Evolutionary conservation across 208 protist genomes (phyloP).

Genomic region (Histomonas meleagridis): DNA sequence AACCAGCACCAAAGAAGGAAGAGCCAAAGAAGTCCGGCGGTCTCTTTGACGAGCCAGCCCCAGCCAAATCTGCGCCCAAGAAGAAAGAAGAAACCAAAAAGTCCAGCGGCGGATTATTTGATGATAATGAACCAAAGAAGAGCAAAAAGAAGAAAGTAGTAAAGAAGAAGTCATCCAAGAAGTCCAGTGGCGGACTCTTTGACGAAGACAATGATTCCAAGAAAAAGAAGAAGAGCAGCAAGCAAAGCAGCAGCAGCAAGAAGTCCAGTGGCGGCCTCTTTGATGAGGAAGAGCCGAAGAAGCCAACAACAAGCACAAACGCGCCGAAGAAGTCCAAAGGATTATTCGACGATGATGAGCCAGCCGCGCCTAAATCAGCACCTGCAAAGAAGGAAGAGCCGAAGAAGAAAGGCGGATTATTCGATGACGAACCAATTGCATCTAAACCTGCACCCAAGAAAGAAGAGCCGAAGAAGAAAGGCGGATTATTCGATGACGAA

Average conservation of each 20-base stretch:
- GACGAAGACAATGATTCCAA: neutral
- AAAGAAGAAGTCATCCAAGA: neutral
- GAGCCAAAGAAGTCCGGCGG: neutral
- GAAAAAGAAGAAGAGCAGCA: neutral
- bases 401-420: neutral
- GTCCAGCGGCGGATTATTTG: neutral
- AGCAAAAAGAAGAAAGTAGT: too few relatives aligned
- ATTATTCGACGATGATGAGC: constrained; percentile 10
- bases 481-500: neutral
- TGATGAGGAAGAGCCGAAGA: too few relatives aligned
- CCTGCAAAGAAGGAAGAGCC: neutral
- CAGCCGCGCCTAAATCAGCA: neutral
- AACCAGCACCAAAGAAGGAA: too few relatives aligned
- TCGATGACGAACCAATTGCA: neutral
- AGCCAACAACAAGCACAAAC: neutral
- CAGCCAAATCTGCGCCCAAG: neutral
- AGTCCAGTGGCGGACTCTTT: neutral
- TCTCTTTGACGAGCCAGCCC: neutral
- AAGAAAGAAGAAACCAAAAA: neutral
- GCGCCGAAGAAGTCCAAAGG: too few relatives aligned
- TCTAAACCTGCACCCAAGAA: neutral
- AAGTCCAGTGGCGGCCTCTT: too few relatives aligned
- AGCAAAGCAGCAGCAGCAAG: neutral
- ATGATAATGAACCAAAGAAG: neutral
- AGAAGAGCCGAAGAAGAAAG: too few relatives aligned